phyloP scores from a whole-genome alignment of 352 stramenopile genomes.

The Globisporangium lucens region DNA sequence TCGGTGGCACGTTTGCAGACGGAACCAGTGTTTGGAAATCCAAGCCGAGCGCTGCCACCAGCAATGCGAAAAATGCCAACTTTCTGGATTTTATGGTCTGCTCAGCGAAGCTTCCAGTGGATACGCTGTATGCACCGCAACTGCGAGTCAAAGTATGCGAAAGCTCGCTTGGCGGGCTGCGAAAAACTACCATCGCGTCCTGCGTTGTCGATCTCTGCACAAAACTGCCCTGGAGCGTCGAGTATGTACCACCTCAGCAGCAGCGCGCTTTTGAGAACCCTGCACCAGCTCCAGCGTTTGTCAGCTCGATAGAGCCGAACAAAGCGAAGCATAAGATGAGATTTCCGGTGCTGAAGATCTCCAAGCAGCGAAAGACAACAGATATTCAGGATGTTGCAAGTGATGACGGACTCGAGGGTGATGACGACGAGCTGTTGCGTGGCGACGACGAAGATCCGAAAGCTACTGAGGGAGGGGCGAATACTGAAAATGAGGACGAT shows the following conservation, averaged over 20 bases:
- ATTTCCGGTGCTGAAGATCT: conserved; percentile 5
- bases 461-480: conserved; percentile 10
- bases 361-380: conserved; percentile 7
- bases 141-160: conserved; percentile 62
- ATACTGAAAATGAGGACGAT: conserved; percentile 30
- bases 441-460: conserved; percentile 1
- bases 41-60: conserved; percentile 28
- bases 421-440: conserved; percentile 9
- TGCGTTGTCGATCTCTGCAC: conserved; percentile 51
- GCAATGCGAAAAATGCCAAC: conserved; percentile 67
- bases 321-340: not conserved
- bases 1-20: conserved; percentile 47
- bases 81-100: conserved; percentile 61
- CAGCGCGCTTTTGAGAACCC: conserved; percentile 49
- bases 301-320: no score
- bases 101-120: conserved; percentile 47
- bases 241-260: conserved; percentile 35
- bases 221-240: conserved; percentile 70
- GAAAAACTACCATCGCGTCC: conserved; percentile 47
- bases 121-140: conserved; percentile 60
- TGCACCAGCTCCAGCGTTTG: conserved; percentile 5
- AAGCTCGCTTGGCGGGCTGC: conserved; percentile 47
- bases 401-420: conserved; percentile 3
- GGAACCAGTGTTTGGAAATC: conserved; percentile 40
- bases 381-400: conserved; percentile 9